Evolutionary conservation across 2,329 filamentous ascomycete species (phyloP).

Genomic region (Fusarium napiforme): DNA sequence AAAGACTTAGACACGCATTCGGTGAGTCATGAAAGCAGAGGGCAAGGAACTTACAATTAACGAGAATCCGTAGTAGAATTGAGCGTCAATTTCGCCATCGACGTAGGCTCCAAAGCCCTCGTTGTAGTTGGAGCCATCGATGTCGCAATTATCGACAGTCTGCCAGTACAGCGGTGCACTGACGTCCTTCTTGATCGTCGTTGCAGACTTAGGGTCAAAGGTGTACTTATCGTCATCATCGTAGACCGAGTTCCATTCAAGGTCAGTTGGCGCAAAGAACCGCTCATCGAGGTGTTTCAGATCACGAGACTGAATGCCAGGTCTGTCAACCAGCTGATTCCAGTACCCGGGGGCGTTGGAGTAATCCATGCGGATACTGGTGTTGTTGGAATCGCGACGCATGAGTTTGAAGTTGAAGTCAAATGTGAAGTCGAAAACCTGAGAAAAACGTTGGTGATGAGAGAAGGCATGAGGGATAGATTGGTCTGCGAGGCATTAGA

Average conservation of each 20-base stretch:
- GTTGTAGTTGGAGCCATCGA: not conserved
- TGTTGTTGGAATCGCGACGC: not conserved
- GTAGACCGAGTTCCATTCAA: not conserved
- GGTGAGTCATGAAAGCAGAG: not conserved
- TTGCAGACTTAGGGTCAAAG: not conserved
- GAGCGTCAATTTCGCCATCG: not conserved
- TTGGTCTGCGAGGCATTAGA: not conserved
- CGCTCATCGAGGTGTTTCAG: not conserved
- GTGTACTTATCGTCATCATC: not conserved
- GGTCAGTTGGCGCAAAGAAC: not conserved
- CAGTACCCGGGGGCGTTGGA: not conserved
- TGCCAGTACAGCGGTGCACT: not conserved
- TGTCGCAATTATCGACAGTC: not conserved
- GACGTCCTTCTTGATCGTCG: not conserved
- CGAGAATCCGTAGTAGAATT: not conserved
- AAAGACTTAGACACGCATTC: not conserved
- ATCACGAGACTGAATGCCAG: not conserved
- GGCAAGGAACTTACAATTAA: not conserved
- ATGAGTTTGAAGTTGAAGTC: not conserved
- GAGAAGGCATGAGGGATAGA: not conserved
- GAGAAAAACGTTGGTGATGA: not conserved
- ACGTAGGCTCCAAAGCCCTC: not conserved
- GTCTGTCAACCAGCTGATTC: not conserved
- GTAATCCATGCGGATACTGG: not conserved
- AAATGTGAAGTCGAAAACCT: slow-evolving; percentile 10